These are phyloP conservation scores for Neurospora sp. DNA, from an alignment of 495 filamentous ascomycete species.

Conservation along the genomic window DNA sequence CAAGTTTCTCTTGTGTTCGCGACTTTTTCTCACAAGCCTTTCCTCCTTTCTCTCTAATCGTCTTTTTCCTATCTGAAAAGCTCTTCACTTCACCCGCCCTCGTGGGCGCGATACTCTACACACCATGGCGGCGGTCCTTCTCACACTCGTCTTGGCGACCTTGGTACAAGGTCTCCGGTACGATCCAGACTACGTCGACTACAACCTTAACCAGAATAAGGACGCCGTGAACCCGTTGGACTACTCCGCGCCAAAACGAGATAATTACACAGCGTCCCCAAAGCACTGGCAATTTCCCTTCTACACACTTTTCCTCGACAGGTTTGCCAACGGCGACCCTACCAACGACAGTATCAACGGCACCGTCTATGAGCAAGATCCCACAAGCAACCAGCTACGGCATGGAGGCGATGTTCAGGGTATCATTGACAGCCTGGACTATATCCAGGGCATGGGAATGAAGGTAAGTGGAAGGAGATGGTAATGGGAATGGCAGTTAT, in stretches of 20 bases:
- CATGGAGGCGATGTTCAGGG: slow-evolving; percentile 61
- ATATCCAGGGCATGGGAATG: slow-evolving; percentile 65
- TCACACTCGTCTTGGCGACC: slow-evolving; percentile 2
- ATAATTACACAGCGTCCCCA: slow-evolving; percentile 50
- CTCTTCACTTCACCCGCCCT: slow-evolving; percentile 4
- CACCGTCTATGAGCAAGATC: slow-evolving; percentile 59
- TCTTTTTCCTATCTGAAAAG: neutral
- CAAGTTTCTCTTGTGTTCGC: neutral
- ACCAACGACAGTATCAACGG: slow-evolving; percentile 63
- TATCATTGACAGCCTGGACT: slow-evolving; percentile 56
- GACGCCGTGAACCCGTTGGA: slow-evolving; percentile 46
- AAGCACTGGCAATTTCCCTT: slow-evolving; percentile 61
- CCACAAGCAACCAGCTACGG: slow-evolving; percentile 55
- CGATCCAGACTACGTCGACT: slow-evolving; percentile 40
- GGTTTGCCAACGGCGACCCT: slow-evolving; percentile 61
- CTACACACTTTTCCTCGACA: slow-evolving; percentile 58
- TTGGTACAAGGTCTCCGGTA: slow-evolving; percentile 38
- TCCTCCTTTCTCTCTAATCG: neutral
- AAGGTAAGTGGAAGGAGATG: slow-evolving; percentile 19
- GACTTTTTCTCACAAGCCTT: neutral
- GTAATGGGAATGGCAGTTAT: neutral
- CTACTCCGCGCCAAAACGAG: slow-evolving; percentile 51
- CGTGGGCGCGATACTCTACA: slow-evolving; percentile 6
- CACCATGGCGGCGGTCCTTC: slow-evolving; percentile 8
- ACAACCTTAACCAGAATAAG: slow-evolving; percentile 56